These are phyloP conservation scores for Mucor piriformis DNA, from an alignment of 371 early-diverging fungal species.

Conservation along the genomic window DNA sequence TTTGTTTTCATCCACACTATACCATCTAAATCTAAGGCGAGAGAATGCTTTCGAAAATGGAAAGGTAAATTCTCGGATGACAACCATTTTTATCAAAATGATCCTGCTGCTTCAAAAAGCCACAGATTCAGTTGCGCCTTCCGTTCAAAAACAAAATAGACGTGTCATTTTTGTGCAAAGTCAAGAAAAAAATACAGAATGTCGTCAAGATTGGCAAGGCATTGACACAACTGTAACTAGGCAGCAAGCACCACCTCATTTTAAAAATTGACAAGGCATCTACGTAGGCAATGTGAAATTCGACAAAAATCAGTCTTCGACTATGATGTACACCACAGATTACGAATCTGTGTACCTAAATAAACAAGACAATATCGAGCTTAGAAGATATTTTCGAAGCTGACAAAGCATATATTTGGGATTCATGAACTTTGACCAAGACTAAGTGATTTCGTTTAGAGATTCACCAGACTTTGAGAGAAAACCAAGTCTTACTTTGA, in stretches of 20 bases:
- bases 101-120: too few species aligned
- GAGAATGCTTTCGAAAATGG: too few species aligned
- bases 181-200: neutral
- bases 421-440: neutral
- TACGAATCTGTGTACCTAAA: neutral
- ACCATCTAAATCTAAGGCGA: too few species aligned
- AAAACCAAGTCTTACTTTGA: too few species aligned
- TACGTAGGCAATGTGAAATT: neutral
- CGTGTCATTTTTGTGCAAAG: too few species aligned
- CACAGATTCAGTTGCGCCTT: too few species aligned
- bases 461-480: neutral
- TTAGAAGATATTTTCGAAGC: neutral
- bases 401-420: neutral
- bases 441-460: too few species aligned
- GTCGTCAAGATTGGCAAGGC: neutral
- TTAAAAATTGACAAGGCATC: neutral
- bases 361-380: neutral
- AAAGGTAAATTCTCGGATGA: too few species aligned
- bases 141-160: too few species aligned
- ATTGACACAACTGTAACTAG: neutral
- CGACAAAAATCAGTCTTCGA: neutral
- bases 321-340: neutral
- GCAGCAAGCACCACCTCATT: neutral
- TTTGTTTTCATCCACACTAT: too few species aligned
- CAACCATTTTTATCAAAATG: too few species aligned